These are phyloP conservation scores for Diplotaxis tenuifolia DNA, from an alignment of 345 rosid genomes.

Conservation along the genomic window DNA sequence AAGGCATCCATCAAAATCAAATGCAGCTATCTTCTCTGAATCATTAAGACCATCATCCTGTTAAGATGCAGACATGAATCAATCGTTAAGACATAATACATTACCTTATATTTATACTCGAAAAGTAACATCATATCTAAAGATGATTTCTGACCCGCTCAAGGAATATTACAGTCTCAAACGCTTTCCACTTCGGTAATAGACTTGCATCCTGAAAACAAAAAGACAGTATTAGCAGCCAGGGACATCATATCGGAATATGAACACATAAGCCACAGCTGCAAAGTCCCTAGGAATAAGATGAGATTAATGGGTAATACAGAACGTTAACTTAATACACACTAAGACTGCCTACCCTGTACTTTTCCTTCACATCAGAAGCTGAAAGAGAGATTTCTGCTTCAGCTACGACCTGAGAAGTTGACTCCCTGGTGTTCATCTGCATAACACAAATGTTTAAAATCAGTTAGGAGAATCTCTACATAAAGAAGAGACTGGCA, in stretches of 20 bases:
- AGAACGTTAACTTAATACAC: not conserved
- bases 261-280: conserved; percentile 11
- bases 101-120: not conserved
- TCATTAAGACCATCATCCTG: conserved; percentile 81
- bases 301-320: not conserved
- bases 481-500: not conserved
- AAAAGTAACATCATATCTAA: not conserved
- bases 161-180: conserved; percentile 76
- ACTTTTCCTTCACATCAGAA: conserved; percentile 62
- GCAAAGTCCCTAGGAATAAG: not conserved
- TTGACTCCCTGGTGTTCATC: conserved; percentile 19
- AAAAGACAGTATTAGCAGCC: conserved; percentile 8
- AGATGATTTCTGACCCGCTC: conserved; percentile 57
- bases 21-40: conserved; percentile 86
- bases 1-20: conserved; percentile 98
- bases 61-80: not conserved
- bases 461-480: not conserved
- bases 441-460: conserved; percentile 12
- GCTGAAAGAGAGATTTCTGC: conserved; percentile 47
- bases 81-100: not conserved
- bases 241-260: conserved; percentile 7
- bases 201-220: conserved; percentile 60
- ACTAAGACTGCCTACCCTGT: conserved; percentile 52
- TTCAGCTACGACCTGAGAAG: conserved; percentile 40
- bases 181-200: conserved; percentile 90